These are phyloP conservation scores for Purshia tridentata DNA, from an alignment of 306 rosid genomes.

Conservation along the genomic window DNA sequence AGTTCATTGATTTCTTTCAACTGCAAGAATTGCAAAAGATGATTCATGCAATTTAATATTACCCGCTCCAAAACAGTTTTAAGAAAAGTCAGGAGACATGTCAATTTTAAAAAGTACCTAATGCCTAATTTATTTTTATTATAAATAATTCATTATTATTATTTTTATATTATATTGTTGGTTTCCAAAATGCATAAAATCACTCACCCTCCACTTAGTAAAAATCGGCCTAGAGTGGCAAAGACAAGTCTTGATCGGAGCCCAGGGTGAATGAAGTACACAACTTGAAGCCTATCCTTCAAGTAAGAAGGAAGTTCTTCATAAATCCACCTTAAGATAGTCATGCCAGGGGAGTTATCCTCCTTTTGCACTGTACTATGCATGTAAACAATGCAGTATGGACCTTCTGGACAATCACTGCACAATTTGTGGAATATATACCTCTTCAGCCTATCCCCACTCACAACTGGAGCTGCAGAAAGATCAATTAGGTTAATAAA, in stretches of 20 bases:
- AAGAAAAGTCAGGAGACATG: neutral
- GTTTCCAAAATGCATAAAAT: constrained; percentile 14
- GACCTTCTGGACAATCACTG: constrained; percentile 75
- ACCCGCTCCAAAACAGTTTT: neutral
- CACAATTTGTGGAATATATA: constrained; percentile 65
- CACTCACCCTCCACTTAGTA: constrained; percentile 88
- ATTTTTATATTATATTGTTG: neutral
- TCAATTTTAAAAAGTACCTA: neutral
- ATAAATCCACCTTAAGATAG: constrained; percentile 94
- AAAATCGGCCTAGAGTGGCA: constrained; percentile 82
- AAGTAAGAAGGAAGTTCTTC: constrained; percentile 74
- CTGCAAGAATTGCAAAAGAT: neutral
- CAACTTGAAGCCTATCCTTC: constrained; percentile 77
- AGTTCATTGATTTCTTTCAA: neutral
- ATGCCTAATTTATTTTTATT: too few species aligned
- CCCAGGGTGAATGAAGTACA: constrained; percentile 89
- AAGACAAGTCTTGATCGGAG: constrained; percentile 80
- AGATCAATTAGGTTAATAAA: constrained; percentile 10
- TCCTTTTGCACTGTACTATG: constrained; percentile 79
- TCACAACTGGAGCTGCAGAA: constrained; percentile 66
- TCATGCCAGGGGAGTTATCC: constrained; percentile 89
- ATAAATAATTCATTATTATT: neutral
- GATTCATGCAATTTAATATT: neutral
- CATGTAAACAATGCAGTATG: constrained; percentile 80
- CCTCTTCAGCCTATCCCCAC: constrained; percentile 78